These are phyloP conservation scores for Magnaporthiopsis incrustans DNA, from an alignment of 2,329 filamentous ascomycete species.

Conservation along the genomic window DNA sequence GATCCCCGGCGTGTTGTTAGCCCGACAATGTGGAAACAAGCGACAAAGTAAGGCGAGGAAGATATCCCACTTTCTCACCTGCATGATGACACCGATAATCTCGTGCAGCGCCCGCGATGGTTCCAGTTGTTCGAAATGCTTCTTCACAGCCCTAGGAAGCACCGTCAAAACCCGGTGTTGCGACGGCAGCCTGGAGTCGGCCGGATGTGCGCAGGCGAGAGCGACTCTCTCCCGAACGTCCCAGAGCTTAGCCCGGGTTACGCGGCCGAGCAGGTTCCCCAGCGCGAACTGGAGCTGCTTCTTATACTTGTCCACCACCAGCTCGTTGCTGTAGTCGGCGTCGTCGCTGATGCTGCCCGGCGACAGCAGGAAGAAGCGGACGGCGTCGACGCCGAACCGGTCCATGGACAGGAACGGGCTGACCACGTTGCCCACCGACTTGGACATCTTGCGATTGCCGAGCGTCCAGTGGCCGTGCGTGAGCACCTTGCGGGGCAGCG, in stretches of 20 bases:
- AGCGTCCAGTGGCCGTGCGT: constrained; percentile 96
- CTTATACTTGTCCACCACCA: constrained; percentile 69
- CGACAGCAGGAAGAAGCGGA: constrained; percentile 82
- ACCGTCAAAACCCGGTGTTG: neutral
- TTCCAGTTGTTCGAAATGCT: constrained; percentile 55
- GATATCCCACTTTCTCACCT: neutral
- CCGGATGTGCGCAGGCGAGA: constrained; percentile 13
- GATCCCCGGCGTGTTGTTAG: neutral
- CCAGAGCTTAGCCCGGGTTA: constrained; percentile 63
- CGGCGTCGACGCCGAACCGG: constrained; percentile 75
- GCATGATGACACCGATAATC: constrained; percentile 51
- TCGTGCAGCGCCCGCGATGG: constrained; percentile 56
- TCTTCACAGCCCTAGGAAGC: constrained; percentile 25
- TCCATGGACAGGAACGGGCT: constrained; percentile 89
- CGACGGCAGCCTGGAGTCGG: constrained; percentile 16
- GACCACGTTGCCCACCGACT: constrained; percentile 89
- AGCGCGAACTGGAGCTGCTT: constrained; percentile 69
- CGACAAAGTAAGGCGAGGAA: neutral
- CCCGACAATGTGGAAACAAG: neutral
- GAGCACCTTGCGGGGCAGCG: constrained; percentile 69
- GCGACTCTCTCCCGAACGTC: constrained; percentile 53
- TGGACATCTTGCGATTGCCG: constrained; percentile 89
- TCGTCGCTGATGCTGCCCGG: constrained; percentile 73
- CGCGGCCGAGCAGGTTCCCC: constrained; percentile 70
- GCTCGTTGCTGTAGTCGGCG: constrained; percentile 74